phyloP scores from a whole-genome alignment of 78 protist genomes.

The Dictyostelium discoideum region DNA sequence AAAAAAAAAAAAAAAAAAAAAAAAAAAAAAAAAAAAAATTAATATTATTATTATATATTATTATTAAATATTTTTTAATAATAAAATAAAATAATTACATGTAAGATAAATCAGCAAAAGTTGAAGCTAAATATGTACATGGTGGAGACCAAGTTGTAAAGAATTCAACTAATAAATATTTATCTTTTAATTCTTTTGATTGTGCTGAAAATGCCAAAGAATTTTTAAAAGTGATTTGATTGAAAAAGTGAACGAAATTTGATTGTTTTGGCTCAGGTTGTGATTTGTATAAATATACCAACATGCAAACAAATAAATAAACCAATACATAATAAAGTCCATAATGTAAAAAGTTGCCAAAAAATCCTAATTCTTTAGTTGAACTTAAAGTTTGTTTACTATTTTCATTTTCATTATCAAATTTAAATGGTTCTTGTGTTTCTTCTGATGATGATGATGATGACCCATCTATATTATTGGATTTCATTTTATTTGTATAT shows the following conservation, averaged over 20 bases:
- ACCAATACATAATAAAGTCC: not conserved
- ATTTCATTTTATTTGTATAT: not conserved
- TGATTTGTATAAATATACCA: not conserved
- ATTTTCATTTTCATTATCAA: not conserved
- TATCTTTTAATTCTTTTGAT: not conserved
- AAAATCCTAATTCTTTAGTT: not conserved
- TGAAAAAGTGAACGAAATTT: conserved; percentile 10
- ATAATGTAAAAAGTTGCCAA: not conserved
- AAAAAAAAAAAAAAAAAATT: no score
- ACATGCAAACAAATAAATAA: not conserved
- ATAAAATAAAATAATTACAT: not conserved
- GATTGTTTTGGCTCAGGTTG: conserved; percentile 12
- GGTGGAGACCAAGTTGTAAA: conserved; percentile 66
- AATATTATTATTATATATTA: no score
- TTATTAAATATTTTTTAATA: no score
- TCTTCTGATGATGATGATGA: not conserved
- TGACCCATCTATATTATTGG: no score
- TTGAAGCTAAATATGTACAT: conserved; percentile 39
- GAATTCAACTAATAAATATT: not conserved
- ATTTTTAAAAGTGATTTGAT: conserved; percentile 18
- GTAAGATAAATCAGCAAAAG: conserved; percentile 21
- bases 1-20: no score
- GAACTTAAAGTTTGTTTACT: not conserved
- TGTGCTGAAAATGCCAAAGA: not conserved
- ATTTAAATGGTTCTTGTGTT: not conserved